phyloP scores from a whole-genome alignment of 2,329 filamentous ascomycete species.

The Colletotrichum noveboracense region DNA sequence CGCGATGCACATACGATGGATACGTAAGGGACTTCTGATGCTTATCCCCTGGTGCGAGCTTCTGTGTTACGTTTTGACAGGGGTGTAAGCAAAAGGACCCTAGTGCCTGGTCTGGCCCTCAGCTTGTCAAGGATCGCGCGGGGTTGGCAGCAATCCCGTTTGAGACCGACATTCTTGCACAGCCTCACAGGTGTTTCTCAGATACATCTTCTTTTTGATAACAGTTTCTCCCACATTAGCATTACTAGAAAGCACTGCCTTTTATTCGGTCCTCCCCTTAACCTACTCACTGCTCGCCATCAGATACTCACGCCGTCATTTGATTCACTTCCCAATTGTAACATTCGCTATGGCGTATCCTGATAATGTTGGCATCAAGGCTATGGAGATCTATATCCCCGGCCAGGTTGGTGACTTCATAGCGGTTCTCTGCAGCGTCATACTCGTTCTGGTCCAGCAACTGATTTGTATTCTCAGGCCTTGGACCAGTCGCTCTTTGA shows the following conservation, averaged over 20 bases:
- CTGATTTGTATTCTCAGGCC: slow-evolving; percentile 58
- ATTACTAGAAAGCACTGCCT: background rate
- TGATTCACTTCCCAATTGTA: background rate
- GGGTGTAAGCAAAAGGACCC: background rate
- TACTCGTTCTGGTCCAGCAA: background rate
- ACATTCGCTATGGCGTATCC: slow-evolving; percentile 68
- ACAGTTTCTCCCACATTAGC: background rate
- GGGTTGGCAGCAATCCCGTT: background rate
- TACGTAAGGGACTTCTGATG: background rate
- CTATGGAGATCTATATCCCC: slow-evolving; percentile 89
- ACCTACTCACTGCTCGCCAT: accelerated
- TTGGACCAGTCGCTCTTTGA: slow-evolving; percentile 83
- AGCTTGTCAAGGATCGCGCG: background rate
- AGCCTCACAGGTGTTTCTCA: background rate
- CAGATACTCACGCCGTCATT: background rate
- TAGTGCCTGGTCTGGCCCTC: background rate
- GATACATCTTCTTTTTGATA: background rate
- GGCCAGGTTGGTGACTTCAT: slow-evolving; percentile 68
- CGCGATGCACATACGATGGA: background rate
- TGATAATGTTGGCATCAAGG: slow-evolving; percentile 90
- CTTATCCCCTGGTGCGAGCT: background rate
- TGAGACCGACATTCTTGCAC: background rate
- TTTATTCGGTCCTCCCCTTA: background rate
- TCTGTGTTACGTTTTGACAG: background rate
- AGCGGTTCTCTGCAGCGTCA: slow-evolving; percentile 24